Conservation (phyloP, 495 filamentous ascomycete species). For the Aspergillus heteromorphus region DNA sequence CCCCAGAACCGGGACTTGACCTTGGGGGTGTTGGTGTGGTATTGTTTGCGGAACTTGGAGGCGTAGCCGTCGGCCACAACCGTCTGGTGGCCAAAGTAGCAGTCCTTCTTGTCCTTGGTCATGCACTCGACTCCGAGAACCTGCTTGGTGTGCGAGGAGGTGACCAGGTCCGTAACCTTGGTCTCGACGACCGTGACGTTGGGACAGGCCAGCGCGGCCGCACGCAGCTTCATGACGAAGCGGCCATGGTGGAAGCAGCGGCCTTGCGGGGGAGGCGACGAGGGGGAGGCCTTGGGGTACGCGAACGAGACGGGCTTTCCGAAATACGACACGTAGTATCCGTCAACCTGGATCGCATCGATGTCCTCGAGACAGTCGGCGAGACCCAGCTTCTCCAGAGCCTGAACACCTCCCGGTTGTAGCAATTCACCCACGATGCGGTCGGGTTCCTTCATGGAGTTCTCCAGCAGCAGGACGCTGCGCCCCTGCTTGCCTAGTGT, state of each 20-base stretch:
- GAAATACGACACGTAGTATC: conserved; percentile 84
- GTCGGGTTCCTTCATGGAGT: conserved; percentile 87
- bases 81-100: conserved; percentile 82
- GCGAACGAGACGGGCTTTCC: conserved; percentile 72
- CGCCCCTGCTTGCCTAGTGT: conserved; percentile 83
- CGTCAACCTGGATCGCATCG: conserved; percentile 73
- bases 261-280: conserved; percentile 50
- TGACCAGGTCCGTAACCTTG: conserved; percentile 58
- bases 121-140: conserved; percentile 71
- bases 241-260: conserved; percentile 78
- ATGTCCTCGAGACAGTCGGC: conserved; percentile 81
- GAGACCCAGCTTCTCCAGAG: conserved; percentile 76
- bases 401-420: conserved; percentile 84
- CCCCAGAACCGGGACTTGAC: conserved; percentile 83
- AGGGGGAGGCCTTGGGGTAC: conserved; percentile 48
- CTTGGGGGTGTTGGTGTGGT: conserved; percentile 62
- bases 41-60: conserved; percentile 83
- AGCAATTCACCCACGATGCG: conserved; percentile 94
- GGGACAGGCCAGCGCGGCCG: conserved; percentile 57
- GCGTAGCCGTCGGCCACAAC: conserved; percentile 91
- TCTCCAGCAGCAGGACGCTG: conserved; percentile 85
- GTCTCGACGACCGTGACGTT: conserved; percentile 74
- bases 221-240: conserved; percentile 70
- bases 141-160: conserved; percentile 50
- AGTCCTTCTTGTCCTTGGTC: conserved; percentile 56